Evolutionary conservation across 179 eudicot genomes (phyloP).

Genomic region (Actinidia polygama): DNA sequence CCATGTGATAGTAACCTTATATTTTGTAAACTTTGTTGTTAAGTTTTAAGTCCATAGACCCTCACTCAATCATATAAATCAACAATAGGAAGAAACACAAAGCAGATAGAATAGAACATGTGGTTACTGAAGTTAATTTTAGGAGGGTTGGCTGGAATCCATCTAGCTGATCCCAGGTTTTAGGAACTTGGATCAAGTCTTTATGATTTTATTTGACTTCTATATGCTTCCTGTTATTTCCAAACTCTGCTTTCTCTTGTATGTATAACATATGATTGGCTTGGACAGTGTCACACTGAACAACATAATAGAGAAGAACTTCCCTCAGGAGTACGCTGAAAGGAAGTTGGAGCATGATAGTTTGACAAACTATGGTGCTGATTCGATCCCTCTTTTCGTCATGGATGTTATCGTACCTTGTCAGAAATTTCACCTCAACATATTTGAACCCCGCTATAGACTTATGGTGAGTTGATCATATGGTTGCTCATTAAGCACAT

Average conservation of each 20-base stretch:
- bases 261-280: slow-evolving; percentile 16
- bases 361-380: slow-evolving; percentile 69
- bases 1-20: neutral
- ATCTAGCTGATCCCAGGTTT: neutral
- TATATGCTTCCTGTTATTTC: neutral
- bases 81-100: neutral
- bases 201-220: slow-evolving; percentile 9
- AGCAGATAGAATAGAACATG: neutral
- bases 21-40: neutral
- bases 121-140: neutral
- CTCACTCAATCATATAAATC: neutral
- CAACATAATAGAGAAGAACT: slow-evolving; percentile 90
- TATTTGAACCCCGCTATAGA: slow-evolving; percentile 99
- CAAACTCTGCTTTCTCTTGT: slow-evolving; percentile 9
- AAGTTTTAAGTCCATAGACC: neutral
- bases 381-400: slow-evolving; percentile 95
- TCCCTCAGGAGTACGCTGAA: slow-evolving; percentile 94
- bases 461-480: slow-evolving; percentile 80
- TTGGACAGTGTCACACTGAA: slow-evolving; percentile 89
- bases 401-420: slow-evolving; percentile 98
- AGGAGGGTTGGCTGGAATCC: slow-evolving; percentile 10
- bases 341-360: slow-evolving; percentile 82
- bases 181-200: slow-evolving; percentile 9
- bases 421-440: slow-evolving; percentile 87
- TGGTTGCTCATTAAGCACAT: neutral